Base-by-base conservation (phyloP, 2,329 filamentous ascomycete species). In the Escovopsis weberi region DNA sequence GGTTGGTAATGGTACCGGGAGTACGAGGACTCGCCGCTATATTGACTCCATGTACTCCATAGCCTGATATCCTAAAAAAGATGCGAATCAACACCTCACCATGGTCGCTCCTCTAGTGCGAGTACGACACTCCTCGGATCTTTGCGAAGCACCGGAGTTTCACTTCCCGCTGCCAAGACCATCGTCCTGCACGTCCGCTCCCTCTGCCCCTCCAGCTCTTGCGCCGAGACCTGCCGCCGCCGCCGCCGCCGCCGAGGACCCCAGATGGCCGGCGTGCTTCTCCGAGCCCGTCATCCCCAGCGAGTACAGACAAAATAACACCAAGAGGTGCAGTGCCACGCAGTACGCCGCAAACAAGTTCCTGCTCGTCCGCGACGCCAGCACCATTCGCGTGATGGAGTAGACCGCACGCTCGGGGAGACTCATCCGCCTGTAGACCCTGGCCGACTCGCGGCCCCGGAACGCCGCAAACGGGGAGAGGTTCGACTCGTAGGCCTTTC, bases 381-480 rank as follows among this genome's bases (percentile, higher is more conserved):
- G 69, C 38, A 98, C 85, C 66, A 94, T 85, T 44, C 87, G 75
- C 38, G 89, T 94, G 42, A 95, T 73, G 32, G 87, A 88, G 62
- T 94, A 94, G 4, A 98, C 82, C 39, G 86, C 76, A 34, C 91
- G 73, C 62, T 98, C 91, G 0, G 88, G 87, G 8, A 95, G 66
- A 54, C 81, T 89, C 87, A 98, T 94, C 36, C 88, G 78, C 55
- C 87, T 86, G 61, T 94, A 88, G 1, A 89, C 91, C 39, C 93
- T 73, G 6, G 86, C 82, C 33, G 84, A 88, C 64, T 98, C 93
- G 41, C 89, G 77, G n/a, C 89, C 88, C 37, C 89, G 74, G 66
- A 98, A 98, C 3, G 87, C 87, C 26, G 89, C 88, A 59, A 98
- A 98, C 0, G 91, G 91, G 10, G 87, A 94, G 39, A 98, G 82